These are phyloP conservation scores for Rhodomyrtus tomentosa DNA, from an alignment of 345 rosid genomes.

Conservation along the genomic window DNA sequence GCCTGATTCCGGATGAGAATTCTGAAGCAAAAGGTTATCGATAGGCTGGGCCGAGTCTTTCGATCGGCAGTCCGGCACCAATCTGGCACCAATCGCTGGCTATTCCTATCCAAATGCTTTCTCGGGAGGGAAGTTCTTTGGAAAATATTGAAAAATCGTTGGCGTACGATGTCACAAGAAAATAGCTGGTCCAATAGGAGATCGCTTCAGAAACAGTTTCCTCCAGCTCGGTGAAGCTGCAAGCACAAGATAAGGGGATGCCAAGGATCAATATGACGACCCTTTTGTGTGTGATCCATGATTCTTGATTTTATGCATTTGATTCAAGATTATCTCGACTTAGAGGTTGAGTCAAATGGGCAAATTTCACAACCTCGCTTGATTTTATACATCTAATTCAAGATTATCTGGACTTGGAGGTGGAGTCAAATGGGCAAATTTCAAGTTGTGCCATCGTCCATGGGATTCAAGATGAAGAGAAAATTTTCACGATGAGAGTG, in stretches of 20 bases:
- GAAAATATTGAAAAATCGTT: not conserved
- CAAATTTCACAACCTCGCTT: no score
- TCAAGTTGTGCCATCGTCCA: no score
- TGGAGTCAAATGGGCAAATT: not conserved
- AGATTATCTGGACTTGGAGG: no score
- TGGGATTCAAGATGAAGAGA: not conserved
- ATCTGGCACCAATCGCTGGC: not conserved
- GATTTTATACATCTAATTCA: no score
- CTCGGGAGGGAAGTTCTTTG: not conserved
- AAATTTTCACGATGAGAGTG: not conserved
- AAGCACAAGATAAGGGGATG: not conserved
- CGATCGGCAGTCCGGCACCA: not conserved
- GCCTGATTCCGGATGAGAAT: not conserved
- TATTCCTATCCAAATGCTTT: not conserved
- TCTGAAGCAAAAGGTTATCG: not conserved
- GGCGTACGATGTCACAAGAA: not conserved
- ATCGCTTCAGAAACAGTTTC: not conserved
- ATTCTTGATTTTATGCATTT: no score
- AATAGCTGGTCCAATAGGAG: not conserved
- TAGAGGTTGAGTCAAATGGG: no score
- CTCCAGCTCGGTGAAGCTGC: not conserved
- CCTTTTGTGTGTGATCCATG: no score
- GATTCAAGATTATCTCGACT: no score
- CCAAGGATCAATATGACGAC: no score
- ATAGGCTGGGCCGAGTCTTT: not conserved